Base-by-base conservation (phyloP, 306 rosid genomes). In the Hippophae rhamnoides region DNA sequence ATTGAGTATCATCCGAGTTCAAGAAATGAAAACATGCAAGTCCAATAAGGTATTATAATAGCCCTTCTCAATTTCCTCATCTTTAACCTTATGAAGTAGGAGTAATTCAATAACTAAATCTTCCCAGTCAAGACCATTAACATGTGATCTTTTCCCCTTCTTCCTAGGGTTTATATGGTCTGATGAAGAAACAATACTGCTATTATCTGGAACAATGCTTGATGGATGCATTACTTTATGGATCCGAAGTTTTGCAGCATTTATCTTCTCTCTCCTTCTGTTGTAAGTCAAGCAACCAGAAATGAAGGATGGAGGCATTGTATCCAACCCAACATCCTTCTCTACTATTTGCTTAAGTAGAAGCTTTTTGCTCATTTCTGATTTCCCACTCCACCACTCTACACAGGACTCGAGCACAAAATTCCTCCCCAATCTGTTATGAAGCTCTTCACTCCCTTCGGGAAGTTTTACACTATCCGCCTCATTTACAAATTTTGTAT, bases 61-160 rank as follows among this genome's bases (percentile, higher is more conserved):
- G n/a, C 97, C 97, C 70, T 76, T 86, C 89, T 83, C 95, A 44
- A 86, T 89, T 73, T 86, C 89, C 71, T 83, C 87, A 42, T 79
- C 92, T 67, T 76, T 84, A 43, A 86, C 97, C 40, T 70, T 63
- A 76, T 84, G 92, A 58, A 86, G 90, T 56, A 86, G 76, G 14
- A 89, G 90, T 54, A 89, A 76, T 76, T 89, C 97, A 52, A 86
- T 76, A 48, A 86, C 79, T 41, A 89, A 72, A 73, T 89, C 97
- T 81, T 89, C 97, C 92, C 92, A 84, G 57, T 81, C 89, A 58
- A 82, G 67, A 48, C 52, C 78, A 59, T 47, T 47, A 52, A 59
- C 66, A 41, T 43, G 54, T 13, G 9, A 57, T 63, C 78, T 51
- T 72, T 66, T 83, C 75, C 82, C 79, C 69, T 84, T 82, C 62